Percentiles rank a stretch among this genome's conserved stretches.
Evolutionary conservation across 192 early-diverging fungal species (phyloP).

Genomic region (Dispira simplex): DNA sequence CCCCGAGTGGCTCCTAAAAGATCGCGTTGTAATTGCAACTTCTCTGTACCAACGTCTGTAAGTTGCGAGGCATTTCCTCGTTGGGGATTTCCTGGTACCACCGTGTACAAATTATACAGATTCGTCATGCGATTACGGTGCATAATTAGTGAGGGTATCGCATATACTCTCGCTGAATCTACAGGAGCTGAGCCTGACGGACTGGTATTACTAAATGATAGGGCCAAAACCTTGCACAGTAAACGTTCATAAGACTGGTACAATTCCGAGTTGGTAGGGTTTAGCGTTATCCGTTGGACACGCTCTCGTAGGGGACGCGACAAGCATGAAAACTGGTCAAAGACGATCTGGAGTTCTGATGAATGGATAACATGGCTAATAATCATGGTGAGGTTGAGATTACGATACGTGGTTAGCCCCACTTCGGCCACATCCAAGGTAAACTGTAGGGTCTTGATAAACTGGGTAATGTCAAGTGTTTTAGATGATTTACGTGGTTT

Average conservation of each 20-base stretch:
- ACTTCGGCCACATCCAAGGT: constrained; percentile 3
- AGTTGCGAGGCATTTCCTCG: not conserved
- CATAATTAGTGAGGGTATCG: not conserved
- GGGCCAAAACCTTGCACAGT: not conserved
- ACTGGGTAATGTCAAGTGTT: not conserved
- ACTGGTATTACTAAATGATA: not conserved
- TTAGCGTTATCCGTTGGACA: not conserved
- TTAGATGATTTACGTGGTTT: too few species aligned
- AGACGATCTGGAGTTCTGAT: not conserved
- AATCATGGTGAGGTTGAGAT: not conserved
- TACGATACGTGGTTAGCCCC: constrained; percentile 4
- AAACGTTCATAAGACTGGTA: not conserved
- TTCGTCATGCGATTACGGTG: not conserved
- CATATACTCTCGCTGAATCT: not conserved
- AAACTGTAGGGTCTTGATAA: not conserved
- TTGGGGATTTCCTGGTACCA: not conserved
- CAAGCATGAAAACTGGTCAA: not conserved
- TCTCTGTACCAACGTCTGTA: too few species aligned
- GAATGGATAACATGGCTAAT: not conserved
- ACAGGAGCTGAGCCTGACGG: not conserved
- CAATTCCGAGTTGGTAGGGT: not conserved
- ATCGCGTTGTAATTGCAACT: too few species aligned
- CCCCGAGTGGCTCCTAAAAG: constrained; percentile 1
- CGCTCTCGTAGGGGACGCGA: not conserved
- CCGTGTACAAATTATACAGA: not conserved